Evolutionary conservation across 805 yeast genomes (phyloP).

Genomic region (Cyberlindnera nakhonratchasimensis): DNA sequence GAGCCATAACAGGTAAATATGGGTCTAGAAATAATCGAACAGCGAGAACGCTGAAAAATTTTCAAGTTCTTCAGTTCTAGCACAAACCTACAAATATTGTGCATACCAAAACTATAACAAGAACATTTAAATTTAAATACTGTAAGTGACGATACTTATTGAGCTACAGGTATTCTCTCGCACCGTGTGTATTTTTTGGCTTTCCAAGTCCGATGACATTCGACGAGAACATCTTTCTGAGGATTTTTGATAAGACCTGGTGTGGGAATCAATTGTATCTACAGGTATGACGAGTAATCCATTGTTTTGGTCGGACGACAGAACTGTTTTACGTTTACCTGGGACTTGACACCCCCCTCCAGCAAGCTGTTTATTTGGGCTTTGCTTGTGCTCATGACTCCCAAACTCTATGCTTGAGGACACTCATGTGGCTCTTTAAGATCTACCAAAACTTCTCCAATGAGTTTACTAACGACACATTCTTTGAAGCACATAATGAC

Average conservation of each 20-base stretch:
- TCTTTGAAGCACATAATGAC: slow-evolving; percentile 55
- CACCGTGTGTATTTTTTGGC: slow-evolving; percentile 4
- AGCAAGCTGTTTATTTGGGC: slow-evolving; percentile 11
- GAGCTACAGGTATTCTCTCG: slow-evolving; percentile 21
- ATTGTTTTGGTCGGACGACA: slow-evolving; percentile 23
- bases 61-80: neutral
- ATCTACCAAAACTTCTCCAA: too few relatives aligned
- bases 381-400: slow-evolving; percentile 41
- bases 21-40: too few relatives aligned
- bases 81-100: too few relatives aligned
- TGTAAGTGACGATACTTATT: neutral
- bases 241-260: slow-evolving; percentile 26
- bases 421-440: slow-evolving; percentile 43
- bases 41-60: slow-evolving; percentile 5
- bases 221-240: slow-evolving; percentile 7
- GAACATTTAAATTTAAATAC: too few relatives aligned
- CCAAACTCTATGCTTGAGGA: slow-evolving; percentile 33
- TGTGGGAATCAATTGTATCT: slow-evolving; percentile 32
- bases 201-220: neutral
- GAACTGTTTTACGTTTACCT: slow-evolving; percentile 16
- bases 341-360: slow-evolving; percentile 31
- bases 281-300: slow-evolving; percentile 14
- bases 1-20: too few relatives aligned
- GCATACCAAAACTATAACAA: too few relatives aligned
- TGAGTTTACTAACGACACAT: slow-evolving; percentile 13